These are phyloP conservation scores for Sechiopsis laciniata DNA, from an alignment of 306 rosid species.

Conservation along the genomic window DNA sequence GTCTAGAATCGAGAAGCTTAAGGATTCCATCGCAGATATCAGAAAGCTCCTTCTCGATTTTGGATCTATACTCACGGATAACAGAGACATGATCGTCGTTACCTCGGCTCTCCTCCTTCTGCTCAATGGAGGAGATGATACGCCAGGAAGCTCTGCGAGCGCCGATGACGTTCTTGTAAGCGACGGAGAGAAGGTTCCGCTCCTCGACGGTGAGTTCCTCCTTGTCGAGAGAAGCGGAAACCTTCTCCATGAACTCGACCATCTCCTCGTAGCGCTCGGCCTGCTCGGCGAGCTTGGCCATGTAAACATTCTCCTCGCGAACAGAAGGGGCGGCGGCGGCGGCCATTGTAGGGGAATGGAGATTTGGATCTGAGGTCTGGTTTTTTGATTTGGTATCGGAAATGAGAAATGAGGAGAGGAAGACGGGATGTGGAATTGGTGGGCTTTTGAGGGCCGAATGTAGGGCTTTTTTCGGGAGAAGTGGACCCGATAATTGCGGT, in stretches of 20 bases:
- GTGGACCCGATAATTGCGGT: constrained; percentile 58
- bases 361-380: constrained; percentile 11
- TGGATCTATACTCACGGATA: constrained; percentile 95
- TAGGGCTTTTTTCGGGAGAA: constrained; percentile 9
- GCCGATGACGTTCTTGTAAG: constrained; percentile 95
- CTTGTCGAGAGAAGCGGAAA: constrained; percentile 73
- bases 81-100: constrained; percentile 84
- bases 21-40: constrained; percentile 94
- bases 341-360: constrained; percentile 45
- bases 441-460: constrained; percentile 12
- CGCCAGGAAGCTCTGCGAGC: constrained; percentile 97
- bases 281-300: constrained; percentile 99
- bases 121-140: constrained; percentile 95
- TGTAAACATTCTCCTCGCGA: constrained; percentile 93
- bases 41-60: constrained; percentile 92
- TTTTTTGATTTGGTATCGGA: not conserved
- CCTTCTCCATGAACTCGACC: constrained; percentile 99
- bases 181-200: constrained; percentile 90
- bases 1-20: constrained; percentile 87
- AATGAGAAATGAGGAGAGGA: constrained; percentile 2
- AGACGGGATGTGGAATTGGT: constrained; percentile 7
- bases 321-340: constrained; percentile 45
- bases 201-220: constrained; percentile 96
- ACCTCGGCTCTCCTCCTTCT: constrained; percentile 99
- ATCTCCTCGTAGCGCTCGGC: constrained; percentile 99